Conservation (phyloP, 2,329 filamentous ascomycete species). For the Biscogniauxia sp. region DNA sequence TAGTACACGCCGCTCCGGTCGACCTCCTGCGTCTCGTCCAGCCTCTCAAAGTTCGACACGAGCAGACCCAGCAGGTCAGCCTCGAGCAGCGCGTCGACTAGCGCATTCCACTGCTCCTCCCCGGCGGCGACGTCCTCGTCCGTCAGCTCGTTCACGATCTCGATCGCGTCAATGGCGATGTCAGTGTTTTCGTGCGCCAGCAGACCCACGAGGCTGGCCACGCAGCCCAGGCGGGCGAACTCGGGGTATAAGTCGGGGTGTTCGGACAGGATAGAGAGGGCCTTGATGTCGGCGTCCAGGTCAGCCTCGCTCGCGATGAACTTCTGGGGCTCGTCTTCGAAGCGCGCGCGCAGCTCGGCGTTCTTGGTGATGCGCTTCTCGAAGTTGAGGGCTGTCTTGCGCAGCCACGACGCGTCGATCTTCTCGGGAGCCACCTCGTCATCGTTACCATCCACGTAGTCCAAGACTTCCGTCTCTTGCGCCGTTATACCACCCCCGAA, state of each 20-base stretch:
- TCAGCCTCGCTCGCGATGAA: constrained; percentile 64
- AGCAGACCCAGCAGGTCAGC: constrained; percentile 73
- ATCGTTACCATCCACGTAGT: constrained; percentile 69
- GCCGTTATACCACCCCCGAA: constrained; percentile 88
- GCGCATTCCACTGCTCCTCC: constrained; percentile 73
- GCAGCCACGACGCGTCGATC: constrained; percentile 80
- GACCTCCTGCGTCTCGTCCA: constrained; percentile 70
- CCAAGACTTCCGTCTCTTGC: constrained; percentile 77
- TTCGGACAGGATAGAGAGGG: constrained; percentile 80
- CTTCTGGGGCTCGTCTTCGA: constrained; percentile 29
- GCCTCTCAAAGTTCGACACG: constrained; percentile 72
- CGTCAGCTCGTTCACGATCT: constrained; percentile 86
- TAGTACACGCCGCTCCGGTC: constrained; percentile 88
- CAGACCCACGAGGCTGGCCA: constrained; percentile 68
- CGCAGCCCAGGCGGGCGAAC: constrained; percentile 31
- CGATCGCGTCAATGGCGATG: constrained; percentile 86
- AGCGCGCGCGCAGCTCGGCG: constrained; percentile 72
- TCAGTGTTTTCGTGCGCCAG: constrained; percentile 96
- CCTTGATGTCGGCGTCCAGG: constrained; percentile 83
- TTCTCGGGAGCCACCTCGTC: constrained; percentile 59
- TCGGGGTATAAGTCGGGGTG: constrained; percentile 61
- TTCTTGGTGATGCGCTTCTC: constrained; percentile 92
- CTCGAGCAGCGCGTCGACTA: constrained; percentile 67
- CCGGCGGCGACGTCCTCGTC: constrained; percentile 87
- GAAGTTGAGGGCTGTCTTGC: constrained; percentile 76